Evolutionary conservation across 1,284 basidiomycete genomes (phyloP), one percentile per base, ranked within the genome.

Genomic region (Macrocystidia cucumis): DNA sequence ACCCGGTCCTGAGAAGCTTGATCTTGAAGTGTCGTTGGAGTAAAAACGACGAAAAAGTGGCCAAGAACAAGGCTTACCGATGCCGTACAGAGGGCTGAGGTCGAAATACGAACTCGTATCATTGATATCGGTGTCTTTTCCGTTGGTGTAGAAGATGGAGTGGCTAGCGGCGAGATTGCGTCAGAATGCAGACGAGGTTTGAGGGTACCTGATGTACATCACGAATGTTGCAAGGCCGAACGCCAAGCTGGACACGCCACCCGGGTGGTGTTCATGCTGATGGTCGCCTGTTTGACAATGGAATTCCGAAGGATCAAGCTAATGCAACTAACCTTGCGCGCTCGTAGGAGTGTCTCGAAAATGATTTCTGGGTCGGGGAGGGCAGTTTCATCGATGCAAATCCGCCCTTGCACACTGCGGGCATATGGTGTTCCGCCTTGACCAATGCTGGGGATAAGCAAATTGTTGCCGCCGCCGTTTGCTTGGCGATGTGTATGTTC

Each of bases 71-170:
- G 12, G 41, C 50, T 23, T 21, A 52, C 50, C 51, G 27, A 48
- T 45, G 13, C 59, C 59, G 40, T 59, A 56, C 5, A 55, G 38
- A 8, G 48, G 49, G 29, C 57, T 57, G 4, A 72, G 52, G 39
- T 74, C 71, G 43, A 74, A 56, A 45, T 73, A 73, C 3, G 64
- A 66, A 9, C 59, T 61, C n/a, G 70, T 65, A 32, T 63, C 54
- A 50, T 74, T 74, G 49, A 63, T 63, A 26, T 43, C 56, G 48
- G 46, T 50, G 34, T 63, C 50, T 3, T 34, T 26, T 12, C 43
- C 39, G 33, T 56, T 51, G 4, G 23, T 25, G 8, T 25, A 8
- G 23, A 25, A 25, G 8, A 25, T 8, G 23, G 23, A 25, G 23
- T 25, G 23, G 12, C n/a, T n/a, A n/a, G n/a, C n/a, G n/a, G n/a